Conservation (phyloP, 306 rosid species). For the Begonia fuchsioides region DNA sequence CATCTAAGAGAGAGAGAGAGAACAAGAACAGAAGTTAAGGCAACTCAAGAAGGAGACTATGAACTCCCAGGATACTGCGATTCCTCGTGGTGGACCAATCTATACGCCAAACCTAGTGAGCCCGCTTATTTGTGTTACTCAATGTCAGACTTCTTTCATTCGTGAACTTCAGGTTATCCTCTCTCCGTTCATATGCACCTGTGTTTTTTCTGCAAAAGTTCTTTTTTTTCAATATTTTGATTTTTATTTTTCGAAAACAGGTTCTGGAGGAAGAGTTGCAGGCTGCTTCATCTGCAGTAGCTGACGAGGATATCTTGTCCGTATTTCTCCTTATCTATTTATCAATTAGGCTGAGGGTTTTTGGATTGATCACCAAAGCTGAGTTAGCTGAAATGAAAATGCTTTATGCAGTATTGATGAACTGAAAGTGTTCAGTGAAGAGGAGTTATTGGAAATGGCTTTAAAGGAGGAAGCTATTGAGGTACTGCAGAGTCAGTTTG, state of each 20-base stretch:
- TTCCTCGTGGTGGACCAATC: slow-evolving; percentile 80
- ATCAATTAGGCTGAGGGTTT: background rate
- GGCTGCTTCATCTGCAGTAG: slow-evolving; percentile 16
- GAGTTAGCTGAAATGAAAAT: background rate
- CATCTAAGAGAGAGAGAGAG: too few species aligned
- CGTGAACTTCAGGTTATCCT: slow-evolving; percentile 43
- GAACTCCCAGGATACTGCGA: too few species aligned
- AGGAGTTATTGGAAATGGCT: slow-evolving; percentile 71
- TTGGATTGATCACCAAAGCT: background rate
- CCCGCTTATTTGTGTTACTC: slow-evolving; percentile 33
- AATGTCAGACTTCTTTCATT: slow-evolving; percentile 33
- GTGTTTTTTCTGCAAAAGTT: too few species aligned
- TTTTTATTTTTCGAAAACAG: slow-evolving; percentile 15
- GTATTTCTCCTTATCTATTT: slow-evolving; percentile 3
- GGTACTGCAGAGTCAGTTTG: background rate
- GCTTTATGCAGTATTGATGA: slow-evolving; percentile 45
- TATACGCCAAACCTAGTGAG: slow-evolving; percentile 42
- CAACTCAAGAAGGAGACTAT: background rate
- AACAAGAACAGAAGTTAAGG: slow-evolving; percentile 3
- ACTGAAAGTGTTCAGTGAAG: slow-evolving; percentile 58
- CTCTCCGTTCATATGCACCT: background rate
- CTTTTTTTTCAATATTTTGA: background rate
- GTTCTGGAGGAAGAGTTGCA: slow-evolving; percentile 34
- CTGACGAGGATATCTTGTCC: slow-evolving; percentile 48
- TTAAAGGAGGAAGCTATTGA: slow-evolving; percentile 25